A percentile compares a stretch with the other conserved stretches of the same genome.
These are phyloP conservation scores for Cucurbita pepo DNA, from an alignment of 306 rosid genomes.

Conservation along the genomic window DNA sequence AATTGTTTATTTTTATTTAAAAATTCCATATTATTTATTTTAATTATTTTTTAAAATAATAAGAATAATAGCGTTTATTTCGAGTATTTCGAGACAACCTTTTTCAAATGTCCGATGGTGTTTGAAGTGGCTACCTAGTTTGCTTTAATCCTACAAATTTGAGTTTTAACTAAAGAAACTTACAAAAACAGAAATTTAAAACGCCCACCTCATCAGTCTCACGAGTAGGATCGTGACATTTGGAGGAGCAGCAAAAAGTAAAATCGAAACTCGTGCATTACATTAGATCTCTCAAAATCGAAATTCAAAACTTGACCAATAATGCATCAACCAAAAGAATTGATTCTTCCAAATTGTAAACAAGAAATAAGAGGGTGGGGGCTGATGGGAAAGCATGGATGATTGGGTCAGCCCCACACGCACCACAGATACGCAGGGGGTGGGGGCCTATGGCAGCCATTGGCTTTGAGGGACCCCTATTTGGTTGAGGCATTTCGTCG, in stretches of 20 bases:
- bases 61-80: neutral
- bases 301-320: neutral
- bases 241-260: too few species aligned
- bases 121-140: too few species aligned
- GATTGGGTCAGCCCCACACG: neutral
- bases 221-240: too few species aligned
- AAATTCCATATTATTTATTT: too few species aligned
- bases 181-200: too few species aligned
- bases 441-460: neutral
- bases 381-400: neutral
- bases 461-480: neutral
- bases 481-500: conserved; percentile 2
- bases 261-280: too few species aligned
- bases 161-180: too few species aligned
- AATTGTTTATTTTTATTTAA: too few species aligned
- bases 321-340: neutral
- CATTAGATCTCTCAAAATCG: neutral
- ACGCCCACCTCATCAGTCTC: too few species aligned
- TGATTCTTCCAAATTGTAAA: neutral
- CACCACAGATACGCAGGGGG: neutral
- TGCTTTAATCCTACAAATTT: too few species aligned
- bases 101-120: neutral
- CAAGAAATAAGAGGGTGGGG: neutral
- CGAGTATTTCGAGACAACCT: too few species aligned
- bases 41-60: neutral